A percentile compares a stretch with the other conserved stretches of the same genome.
Conservation (phyloP, 1,284 basidiomycete genomes). For the Naganishia albida region DNA sequence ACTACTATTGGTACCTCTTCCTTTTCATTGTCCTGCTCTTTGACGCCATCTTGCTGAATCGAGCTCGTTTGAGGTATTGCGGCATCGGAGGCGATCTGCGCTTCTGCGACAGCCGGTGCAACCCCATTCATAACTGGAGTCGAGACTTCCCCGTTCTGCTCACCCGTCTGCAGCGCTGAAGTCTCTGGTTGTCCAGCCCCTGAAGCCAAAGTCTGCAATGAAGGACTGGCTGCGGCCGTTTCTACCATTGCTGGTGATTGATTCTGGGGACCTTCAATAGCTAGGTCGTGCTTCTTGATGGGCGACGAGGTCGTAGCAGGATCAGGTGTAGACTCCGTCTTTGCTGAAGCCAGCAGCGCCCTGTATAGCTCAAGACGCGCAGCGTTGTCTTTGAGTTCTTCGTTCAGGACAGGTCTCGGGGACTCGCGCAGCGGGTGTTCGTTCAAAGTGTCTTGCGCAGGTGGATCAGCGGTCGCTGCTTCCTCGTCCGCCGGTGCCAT, state of each 20-base stretch:
- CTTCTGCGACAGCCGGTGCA: neutral
- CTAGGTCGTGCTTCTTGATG: too few relatives aligned
- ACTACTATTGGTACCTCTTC: slow-evolving; percentile 8
- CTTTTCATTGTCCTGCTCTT: neutral
- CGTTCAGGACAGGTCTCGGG: neutral
- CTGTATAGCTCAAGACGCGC: slow-evolving; percentile 5
- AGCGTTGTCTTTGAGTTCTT: neutral
- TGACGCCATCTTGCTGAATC: neutral
- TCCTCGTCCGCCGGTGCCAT: neutral
- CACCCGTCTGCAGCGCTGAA: neutral
- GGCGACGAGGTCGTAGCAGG: neutral
- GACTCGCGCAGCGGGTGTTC: too few relatives aligned
- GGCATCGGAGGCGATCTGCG: neutral
- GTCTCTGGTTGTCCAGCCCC: neutral
- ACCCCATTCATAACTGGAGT: neutral
- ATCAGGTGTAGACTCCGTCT: neutral
- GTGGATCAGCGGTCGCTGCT: neutral
- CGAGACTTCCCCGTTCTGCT: neutral
- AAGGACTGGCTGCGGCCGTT: neutral
- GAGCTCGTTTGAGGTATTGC: neutral
- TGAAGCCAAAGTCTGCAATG: neutral
- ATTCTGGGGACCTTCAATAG: too few relatives aligned
- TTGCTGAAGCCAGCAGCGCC: neutral
- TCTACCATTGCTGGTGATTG: neutral
- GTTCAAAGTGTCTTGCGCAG: neutral